Conservation (phyloP, 805 yeast species). For the Millerago galiae region DNA sequence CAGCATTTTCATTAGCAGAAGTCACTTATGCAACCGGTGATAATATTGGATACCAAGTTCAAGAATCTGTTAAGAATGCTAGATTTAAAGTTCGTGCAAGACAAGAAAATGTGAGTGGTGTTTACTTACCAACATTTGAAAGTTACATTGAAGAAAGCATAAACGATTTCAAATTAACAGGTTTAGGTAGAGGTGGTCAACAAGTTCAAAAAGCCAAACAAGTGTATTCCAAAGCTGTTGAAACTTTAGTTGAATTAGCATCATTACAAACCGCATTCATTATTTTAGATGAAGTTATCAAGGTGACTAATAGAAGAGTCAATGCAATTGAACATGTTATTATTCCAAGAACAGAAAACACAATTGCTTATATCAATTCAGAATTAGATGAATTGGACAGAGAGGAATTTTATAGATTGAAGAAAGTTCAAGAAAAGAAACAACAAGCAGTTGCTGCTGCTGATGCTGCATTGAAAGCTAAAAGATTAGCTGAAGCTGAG, state of each 20-base stretch:
- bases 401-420: conserved; percentile 94
- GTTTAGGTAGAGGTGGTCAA: conserved; percentile 97
- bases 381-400: conserved; percentile 97
- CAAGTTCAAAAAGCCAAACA: conserved; percentile 92
- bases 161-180: conserved; percentile 94
- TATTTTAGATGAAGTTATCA: conserved; percentile 93
- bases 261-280: conserved; percentile 95
- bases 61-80: conserved; percentile 86
- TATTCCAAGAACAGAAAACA: conserved; percentile 95
- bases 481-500: conserved; percentile 24
- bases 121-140: conserved; percentile 87
- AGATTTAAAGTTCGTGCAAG: conserved; percentile 86
- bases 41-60: conserved; percentile 91
- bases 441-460: conserved; percentile 24
- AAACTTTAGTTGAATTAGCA: conserved; percentile 91
- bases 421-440: conserved; percentile 55
- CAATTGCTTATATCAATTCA: conserved; percentile 85
- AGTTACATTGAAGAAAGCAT: conserved; percentile 74
- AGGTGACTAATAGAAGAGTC: conserved; percentile 96
- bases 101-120: conserved; percentile 97
- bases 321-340: conserved; percentile 98
- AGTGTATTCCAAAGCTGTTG: conserved; percentile 94
- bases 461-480: conserved; percentile 25
- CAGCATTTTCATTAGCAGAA: conserved; percentile 95
- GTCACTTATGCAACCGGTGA: conserved; percentile 97